Conservation (phyloP, 352 stramenopile species). For the Phytophthora syringae region DNA sequence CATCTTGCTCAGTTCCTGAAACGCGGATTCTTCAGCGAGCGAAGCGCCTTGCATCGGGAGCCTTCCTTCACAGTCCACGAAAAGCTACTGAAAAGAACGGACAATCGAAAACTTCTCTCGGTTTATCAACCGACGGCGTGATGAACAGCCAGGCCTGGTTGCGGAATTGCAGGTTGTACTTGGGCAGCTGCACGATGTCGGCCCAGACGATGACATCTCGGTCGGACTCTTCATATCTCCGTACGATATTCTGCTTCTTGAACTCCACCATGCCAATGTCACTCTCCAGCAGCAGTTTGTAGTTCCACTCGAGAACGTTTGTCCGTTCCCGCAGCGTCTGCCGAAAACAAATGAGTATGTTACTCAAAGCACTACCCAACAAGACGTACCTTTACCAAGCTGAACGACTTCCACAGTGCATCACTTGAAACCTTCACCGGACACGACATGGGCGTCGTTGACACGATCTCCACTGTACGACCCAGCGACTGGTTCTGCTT, state of each 20-base stretch:
- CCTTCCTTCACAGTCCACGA: slow-evolving; percentile 11
- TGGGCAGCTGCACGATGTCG: slow-evolving; percentile 23
- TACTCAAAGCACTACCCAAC: neutral
- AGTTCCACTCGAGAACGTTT: slow-evolving; percentile 34
- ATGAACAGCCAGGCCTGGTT: slow-evolving; percentile 32
- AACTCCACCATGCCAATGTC: slow-evolving; percentile 21
- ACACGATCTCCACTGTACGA: slow-evolving; percentile 31
- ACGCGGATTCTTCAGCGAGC: slow-evolving; percentile 9
- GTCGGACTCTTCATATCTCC: slow-evolving; percentile 29
- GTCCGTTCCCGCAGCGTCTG: slow-evolving; percentile 16
- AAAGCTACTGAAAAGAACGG: slow-evolving; percentile 26
- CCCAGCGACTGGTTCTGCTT: slow-evolving; percentile 15
- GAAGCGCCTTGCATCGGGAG: neutral
- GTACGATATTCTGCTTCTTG: slow-evolving; percentile 34
- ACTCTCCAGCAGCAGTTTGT: slow-evolving; percentile 26
- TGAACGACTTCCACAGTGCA: slow-evolving; percentile 28
- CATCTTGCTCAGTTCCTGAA: slow-evolving; percentile 23
- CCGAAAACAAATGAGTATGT: neutral
- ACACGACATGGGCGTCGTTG: slow-evolving; percentile 31
- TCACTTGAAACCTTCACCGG: slow-evolving; percentile 16
- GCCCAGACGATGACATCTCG: slow-evolving; percentile 33
- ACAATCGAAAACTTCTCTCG: slow-evolving; percentile 13
- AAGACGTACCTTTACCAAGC: slow-evolving; percentile 4
- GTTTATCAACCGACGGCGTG: slow-evolving; percentile 16
- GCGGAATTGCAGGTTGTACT: slow-evolving; percentile 30